phyloP scores from a whole-genome alignment of 768 basidiomycete genomes.

The Strobilomyces dryophilus region DNA sequence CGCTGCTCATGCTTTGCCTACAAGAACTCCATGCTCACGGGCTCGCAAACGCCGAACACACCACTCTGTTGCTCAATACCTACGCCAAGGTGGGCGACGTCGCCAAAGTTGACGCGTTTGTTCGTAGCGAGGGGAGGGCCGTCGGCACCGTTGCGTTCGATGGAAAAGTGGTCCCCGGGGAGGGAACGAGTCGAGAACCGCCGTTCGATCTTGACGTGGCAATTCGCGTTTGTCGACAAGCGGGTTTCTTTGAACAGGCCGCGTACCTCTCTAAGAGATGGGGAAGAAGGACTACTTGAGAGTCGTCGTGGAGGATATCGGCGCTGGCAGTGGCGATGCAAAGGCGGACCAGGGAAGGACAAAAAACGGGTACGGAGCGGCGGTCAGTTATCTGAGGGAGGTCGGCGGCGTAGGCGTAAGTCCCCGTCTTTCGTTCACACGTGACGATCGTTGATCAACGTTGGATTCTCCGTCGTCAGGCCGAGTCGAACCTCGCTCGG shows the following conservation, averaged over 20 bases:
- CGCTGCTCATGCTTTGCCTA: slow-evolving; percentile 91
- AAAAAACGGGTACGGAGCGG: slow-evolving; percentile 55
- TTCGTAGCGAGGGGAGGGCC: slow-evolving; percentile 36
- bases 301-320: slow-evolving; percentile 92
- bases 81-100: slow-evolving; percentile 97
- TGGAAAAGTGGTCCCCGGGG: slow-evolving; percentile 22
- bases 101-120: slow-evolving; percentile 85
- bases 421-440: slow-evolving; percentile 11
- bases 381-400: slow-evolving; percentile 72
- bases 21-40: slow-evolving; percentile 90
- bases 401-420: slow-evolving; percentile 78
- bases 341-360: slow-evolving; percentile 25
- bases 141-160: slow-evolving; percentile 8
- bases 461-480: slow-evolving; percentile 40
- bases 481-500: slow-evolving; percentile 79
- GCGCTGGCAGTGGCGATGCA: slow-evolving; percentile 18
- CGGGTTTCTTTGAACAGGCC: slow-evolving; percentile 94
- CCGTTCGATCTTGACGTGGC: slow-evolving; percentile 98
- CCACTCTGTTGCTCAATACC: slow-evolving; percentile 92
- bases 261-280: slow-evolving; percentile 93
- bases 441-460: background rate
- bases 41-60: slow-evolving; percentile 94
- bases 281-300: slow-evolving; percentile 86
- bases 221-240: slow-evolving; percentile 94
- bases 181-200: slow-evolving; percentile 57